Base-by-base conservation (phyloP, 164 flowering plant species). In the Warburgia ugandensis region DNA sequence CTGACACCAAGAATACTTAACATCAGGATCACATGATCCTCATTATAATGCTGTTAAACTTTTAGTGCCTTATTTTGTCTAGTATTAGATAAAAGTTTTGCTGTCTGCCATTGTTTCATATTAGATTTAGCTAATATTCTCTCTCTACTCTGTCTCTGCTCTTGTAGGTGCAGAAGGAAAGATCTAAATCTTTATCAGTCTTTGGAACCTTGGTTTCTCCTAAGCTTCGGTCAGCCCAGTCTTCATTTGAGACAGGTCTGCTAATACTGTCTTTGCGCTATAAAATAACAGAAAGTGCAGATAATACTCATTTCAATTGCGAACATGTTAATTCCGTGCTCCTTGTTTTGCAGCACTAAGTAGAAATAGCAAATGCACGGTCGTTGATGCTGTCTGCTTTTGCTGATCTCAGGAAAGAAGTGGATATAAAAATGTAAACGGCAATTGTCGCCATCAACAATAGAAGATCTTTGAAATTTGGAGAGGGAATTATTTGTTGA, bases 141-240 rank as follows among this genome's bases (percentile, higher is more conserved):
- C 4, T 42, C 14, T 19, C 36, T 30, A 30, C 4, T 19, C 3
- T 19, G 14, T 3, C 30, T 45, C 12, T 53, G 33, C 37, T 29
- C 40, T 45, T 54, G 1, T 49, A 89, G 90, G 77, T 74, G 36
- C 76, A 76, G 55, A 81, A 69, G 63, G 80, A 78, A 64, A 75
- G 95, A 44, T 45, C 68, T 2, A 86, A 77, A 60, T 70, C 80
- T 16, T 56, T 86, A 29, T 77, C 89, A 22, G 69, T 86, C 54
- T 91, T 86, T 72, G 97, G 97, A 50, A 62, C 74, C 27, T 65
- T 86, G 62, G 86, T 86, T 58, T 86, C 95, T 48, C 96, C 97
- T 23, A 90, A 84, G 79, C 90, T 86, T 44, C 80, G 94, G 33
- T 48, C 63, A 57, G 76, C 97, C 30, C 97, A 86, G 55, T 50